Percentiles rank a stretch among this genome's conserved stretches.
Conservation (phyloP, 2,329 filamentous ascomycete genomes). For the Colletotrichum sp. region DNA sequence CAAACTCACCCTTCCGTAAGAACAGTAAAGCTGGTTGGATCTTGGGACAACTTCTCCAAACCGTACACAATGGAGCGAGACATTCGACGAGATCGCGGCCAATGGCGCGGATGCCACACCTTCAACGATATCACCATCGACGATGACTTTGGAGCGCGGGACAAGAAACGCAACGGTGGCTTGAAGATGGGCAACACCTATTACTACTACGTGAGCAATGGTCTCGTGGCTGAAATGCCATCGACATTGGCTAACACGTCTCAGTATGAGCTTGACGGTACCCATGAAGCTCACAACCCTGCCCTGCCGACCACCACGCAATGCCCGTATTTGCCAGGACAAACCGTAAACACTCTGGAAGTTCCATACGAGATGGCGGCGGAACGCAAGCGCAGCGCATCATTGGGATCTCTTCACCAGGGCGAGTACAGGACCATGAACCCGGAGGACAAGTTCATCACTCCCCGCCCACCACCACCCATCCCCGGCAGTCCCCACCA, state of each 20-base stretch:
- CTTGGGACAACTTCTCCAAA: constrained; percentile 92
- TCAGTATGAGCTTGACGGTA: constrained; percentile 84
- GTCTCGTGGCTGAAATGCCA: background rate
- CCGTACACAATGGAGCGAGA: constrained; percentile 85
- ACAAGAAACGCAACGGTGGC: constrained; percentile 72
- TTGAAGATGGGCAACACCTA: constrained; percentile 93
- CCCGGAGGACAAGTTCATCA: constrained; percentile 76
- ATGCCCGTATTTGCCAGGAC: constrained; percentile 88
- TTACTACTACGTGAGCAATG: constrained; percentile 85
- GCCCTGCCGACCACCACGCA: constrained; percentile 74
- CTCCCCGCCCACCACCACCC: constrained; percentile 58
- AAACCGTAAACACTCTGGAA: constrained; percentile 83
- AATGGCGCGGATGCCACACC: constrained; percentile 87
- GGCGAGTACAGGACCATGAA: constrained; percentile 76
- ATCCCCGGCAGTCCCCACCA: constrained; percentile 47
- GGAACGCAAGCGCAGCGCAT: constrained; percentile 66
- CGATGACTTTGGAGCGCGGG: constrained; percentile 60
- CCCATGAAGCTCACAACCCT: constrained; percentile 77
- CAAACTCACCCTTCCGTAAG: constrained; percentile 65
- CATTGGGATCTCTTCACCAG: constrained; percentile 63
- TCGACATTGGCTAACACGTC: background rate
- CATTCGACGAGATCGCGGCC: constrained; percentile 71
- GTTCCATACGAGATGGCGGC: constrained; percentile 74
- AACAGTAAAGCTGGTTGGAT: constrained; percentile 83
- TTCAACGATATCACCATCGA: constrained; percentile 88